Evolutionary conservation across 305 asterid species (phyloP), one percentile per base, ranked within the genome.

Genomic region (Coffea humblotiana): DNA sequence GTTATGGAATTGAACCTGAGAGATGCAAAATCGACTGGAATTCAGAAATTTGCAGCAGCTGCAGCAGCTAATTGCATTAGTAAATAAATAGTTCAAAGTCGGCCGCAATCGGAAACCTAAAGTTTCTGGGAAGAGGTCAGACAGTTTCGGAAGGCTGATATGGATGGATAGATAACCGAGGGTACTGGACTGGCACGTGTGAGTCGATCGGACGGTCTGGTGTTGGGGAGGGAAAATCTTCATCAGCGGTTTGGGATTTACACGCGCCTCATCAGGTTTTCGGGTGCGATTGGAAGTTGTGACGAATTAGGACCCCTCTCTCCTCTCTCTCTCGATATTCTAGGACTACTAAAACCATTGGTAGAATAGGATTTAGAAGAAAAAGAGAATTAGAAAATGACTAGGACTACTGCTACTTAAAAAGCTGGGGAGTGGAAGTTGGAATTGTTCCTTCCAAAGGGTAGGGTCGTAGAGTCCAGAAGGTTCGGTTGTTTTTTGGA

Each of bases 121-220:
- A 49, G 75, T 15, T 76, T 77, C 51, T 27, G 19, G 1, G 48
- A 58, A 37, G 16, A 18, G 29, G 8, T 10, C 9, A 43, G 75
- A 73, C 14, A 13, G 54, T 2, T 80, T 35, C 29, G 60, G 71
- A 69, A 80, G 77, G 80, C 29, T 25, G 52, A 84, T 72, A 52
- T 52, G 58, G 58, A 32, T 40, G 79, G 76, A 70, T 19, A 69
- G 88, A 76, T 40, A 83, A 76, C 69, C 75, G 82, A 79, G 87
- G 84, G 81, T 52, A 78, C 72, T 85, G 82, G 18, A 78, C 43
- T 40, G 83, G 19, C 88, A 85, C 85, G 88, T 78, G 89, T 79
- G 43, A 4, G 12, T 8, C 23, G 80, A 82, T 84, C 87, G 45
- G 75, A 91, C 88, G 87, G 91, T 72, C 32, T 3, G 37, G 49